Evolutionary conservation across 345 rosid genomes (phyloP), one percentile per base, ranked within the genome.

Genomic region (Hibiscus mutabilis): DNA sequence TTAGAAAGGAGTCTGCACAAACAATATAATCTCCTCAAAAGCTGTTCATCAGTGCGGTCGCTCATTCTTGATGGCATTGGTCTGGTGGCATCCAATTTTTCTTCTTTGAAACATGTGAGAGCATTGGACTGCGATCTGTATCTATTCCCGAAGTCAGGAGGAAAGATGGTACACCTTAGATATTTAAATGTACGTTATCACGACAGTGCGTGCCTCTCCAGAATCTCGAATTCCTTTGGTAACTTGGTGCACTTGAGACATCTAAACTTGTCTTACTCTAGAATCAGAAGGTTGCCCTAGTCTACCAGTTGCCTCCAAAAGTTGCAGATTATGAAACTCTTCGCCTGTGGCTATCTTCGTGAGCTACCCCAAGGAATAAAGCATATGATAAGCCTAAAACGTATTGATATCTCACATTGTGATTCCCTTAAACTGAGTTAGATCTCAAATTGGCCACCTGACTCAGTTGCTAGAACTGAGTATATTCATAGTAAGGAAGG

Each of bases 401-500:
- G 31, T 27, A 71, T 68, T 67, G 25, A 53, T 53, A 31, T 55
- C 40, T 3, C 2, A 18, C 1, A 0, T 8, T 72, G 74, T 25
- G 0, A 1, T n/a, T 6, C 7, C 13, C 74, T 72, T 60, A 8
- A 18, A 4, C 29, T n/a, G n/a, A 18, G 60, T 69, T 69, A 76
- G 74, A 4, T 42, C 46, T 1, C 57, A 21, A 6, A 67, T 75
- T 12, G 72, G 79, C 7, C 35, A 57, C 51, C 19, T 75, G 25
- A 55, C 66, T 21, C 25, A 37, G 27, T 19, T 79, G 14, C 37
- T 59, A 13, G 72, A 35, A 22, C 70, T 79, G 3, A 64, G 70
- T 16, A 19, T 46, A 6, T 79, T 75, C 27, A 27, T 75, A 19
- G 76, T 79, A 37, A 66, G 74, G 22, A 35, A 46, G 49, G 33